Evolutionary conservation across 2,329 filamentous ascomycete species (phyloP).

Genomic region (Fusarium sp.): DNA sequence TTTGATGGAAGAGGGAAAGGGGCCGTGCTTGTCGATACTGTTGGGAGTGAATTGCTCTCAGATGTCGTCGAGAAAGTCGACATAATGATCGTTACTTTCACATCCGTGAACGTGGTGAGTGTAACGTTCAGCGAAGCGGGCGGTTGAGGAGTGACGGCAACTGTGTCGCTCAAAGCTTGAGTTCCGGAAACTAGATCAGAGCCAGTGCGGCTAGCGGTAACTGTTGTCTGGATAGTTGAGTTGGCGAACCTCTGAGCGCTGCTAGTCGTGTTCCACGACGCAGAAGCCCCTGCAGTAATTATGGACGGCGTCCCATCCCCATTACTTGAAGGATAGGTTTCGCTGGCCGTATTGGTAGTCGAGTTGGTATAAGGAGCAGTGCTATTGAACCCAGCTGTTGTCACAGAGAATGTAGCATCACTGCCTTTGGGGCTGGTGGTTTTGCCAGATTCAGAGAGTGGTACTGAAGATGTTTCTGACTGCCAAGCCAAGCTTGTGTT

Average conservation of each 20-base stretch:
- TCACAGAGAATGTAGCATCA: neutral
- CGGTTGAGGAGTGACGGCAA: neutral
- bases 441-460: neutral
- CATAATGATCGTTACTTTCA: neutral
- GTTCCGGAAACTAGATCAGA: neutral
- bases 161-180: neutral
- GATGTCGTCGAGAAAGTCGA: conserved; percentile 9
- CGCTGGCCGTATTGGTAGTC: conserved; percentile 2
- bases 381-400: conserved; percentile 7
- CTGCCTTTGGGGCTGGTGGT: neutral
- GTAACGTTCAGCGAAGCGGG: conserved; percentile 14
- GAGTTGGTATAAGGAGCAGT: conserved; percentile 30
- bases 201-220: neutral
- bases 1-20: conserved; percentile 31
- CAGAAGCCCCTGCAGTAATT: neutral
- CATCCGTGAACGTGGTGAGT: neutral
- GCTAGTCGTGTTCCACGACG: conserved; percentile 5
- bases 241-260: conserved; percentile 1
- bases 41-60: neutral
- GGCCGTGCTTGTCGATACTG: neutral
- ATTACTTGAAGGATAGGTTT: neutral
- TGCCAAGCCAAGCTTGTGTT: conserved; percentile 19
- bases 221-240: neutral
- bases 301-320: neutral
- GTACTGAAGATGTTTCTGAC: neutral